phyloP scores from a whole-genome alignment of 805 yeast genomes.

The Wickerhamomyces silvicola region DNA sequence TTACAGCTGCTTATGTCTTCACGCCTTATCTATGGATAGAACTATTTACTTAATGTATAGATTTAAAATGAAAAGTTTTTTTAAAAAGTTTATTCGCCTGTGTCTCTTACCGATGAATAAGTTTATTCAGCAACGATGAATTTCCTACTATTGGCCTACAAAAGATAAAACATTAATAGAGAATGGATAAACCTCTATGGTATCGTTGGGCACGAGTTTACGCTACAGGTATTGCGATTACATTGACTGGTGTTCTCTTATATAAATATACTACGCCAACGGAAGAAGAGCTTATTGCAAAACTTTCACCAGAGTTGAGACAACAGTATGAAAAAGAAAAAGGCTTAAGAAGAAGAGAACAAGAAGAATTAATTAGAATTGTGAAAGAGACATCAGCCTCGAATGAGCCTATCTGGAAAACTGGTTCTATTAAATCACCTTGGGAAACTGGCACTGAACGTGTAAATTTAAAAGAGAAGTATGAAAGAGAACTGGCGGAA shows the following conservation, averaged over 20 bases:
- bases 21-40: constrained; percentile 57
- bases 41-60: constrained; percentile 17
- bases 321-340: constrained; percentile 65
- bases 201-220: constrained; percentile 53
- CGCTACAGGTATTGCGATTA: constrained; percentile 56
- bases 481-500: constrained; percentile 42
- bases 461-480: constrained; percentile 36
- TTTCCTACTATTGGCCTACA: not conserved
- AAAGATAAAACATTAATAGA: not conserved
- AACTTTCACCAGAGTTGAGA: constrained; percentile 77
- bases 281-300: constrained; percentile 69
- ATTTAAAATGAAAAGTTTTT: too few species aligned
- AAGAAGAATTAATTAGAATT: constrained; percentile 60
- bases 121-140: not conserved
- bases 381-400: constrained; percentile 58
- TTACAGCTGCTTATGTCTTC: constrained; percentile 72
- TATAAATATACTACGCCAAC: constrained; percentile 77
- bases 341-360: constrained; percentile 59
- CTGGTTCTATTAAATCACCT: constrained; percentile 65
- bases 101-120: not conserved
- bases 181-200: constrained; percentile 41
- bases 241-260: constrained; percentile 66
- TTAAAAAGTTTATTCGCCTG: too few species aligned
- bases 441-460: constrained; percentile 41
- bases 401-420: constrained; percentile 77